Evolutionary conservation across 495 filamentous ascomycete genomes (phyloP), one percentile per base, ranked within the genome.

Genomic region (Evernia prunastri): DNA sequence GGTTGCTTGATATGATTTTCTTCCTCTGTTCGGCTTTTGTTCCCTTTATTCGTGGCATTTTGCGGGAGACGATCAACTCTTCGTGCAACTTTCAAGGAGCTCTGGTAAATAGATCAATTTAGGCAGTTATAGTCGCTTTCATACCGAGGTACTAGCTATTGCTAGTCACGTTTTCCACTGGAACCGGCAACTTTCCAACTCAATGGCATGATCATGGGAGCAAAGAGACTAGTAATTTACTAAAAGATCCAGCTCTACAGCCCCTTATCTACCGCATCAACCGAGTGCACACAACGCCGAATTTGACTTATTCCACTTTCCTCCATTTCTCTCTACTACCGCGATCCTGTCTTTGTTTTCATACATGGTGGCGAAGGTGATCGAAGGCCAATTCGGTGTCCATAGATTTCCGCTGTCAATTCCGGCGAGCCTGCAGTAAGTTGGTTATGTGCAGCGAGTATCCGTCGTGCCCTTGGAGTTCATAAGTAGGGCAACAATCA

Each of bases 401-500:
- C 29, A 54, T 23, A 33, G 10, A 13, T 45, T 25, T 57, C 54
- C 18, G 27, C 39, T 39, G 17, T 47, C 33, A 1, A 11, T 20
- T 10, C 39, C 18, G 27, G 27, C 35, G n/a, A 23, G 39, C 23
- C 17, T 15, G 18, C 20, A 17, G 23, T 51, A 36, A 31, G 1
- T 23, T 31, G 36, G 9, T 31, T 67, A 82, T 27, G 10, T 47
- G 65, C 76, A 79, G 39, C 69, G 72, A 63, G 79, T 81, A 66
- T 83, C 80, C 56, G 69, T 62, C 27, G 73, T 76, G 29, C 84
- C 84, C 79, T 88, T 89, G 62, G 93, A 92, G 88, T 97, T 98
- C 94, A 98, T 97, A 70, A 98, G 87, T 69, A 98, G 88, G 65
- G 94, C 94, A 66, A 98, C 94, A 73, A 98, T 98, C 70, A 98